Base-by-base conservation (phyloP, 2,329 filamentous ascomycete genomes). In the Taxawa tesnikishii region DNA sequence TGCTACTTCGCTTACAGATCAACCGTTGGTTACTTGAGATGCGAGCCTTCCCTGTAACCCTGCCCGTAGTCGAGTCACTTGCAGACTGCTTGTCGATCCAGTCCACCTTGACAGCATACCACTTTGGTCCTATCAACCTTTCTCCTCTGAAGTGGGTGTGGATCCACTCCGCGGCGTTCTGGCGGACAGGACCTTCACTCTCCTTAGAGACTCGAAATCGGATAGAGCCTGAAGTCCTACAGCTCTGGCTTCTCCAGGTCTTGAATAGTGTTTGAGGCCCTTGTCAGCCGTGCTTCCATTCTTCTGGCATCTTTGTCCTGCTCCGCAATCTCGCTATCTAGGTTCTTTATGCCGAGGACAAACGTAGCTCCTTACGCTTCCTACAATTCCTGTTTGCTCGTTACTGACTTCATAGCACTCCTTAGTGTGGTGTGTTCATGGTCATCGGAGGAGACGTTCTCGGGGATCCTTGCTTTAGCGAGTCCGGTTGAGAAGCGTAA, bases 201-300 rank as follows among this genome's bases (percentile, higher is more conserved):
- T 31, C 28, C 17, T 15, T 34, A 12, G 29, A 14, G 6, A 34
- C 4, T 11, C 31, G 29, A 15, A 34, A 34, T 19, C n/a, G 31
- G 4, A 28, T 23, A 5, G 9, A 34, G 8, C n/a, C 15, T n/a
- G 19, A 19, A 3, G 5, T 19, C 15, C 26, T 28, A 4, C 29
- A 16, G 29, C 32, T 23, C 19, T 30, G 27, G 21, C 31, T 34
- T 10, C 27, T 30, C 14, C 28, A 26, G 19, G 31, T 34, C 15
- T n/a, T n/a, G n/a, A n/a, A n/a, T n/a, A n/a, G n/a, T n/a, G n/a
- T n/a, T n/a, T n/a, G n/a, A n/a, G n/a, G 3, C 28, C 3, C 27
- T 28, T 13, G 26, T 9, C 12, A 30, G 29, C 4, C 27, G 19
- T 10, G 26, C 10, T 15, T 10, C 31, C 5, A 15, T 31, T 12